phyloP scores from a whole-genome alignment of 1,284 basidiomycete genomes.

The Stereum hirsutum region DNA sequence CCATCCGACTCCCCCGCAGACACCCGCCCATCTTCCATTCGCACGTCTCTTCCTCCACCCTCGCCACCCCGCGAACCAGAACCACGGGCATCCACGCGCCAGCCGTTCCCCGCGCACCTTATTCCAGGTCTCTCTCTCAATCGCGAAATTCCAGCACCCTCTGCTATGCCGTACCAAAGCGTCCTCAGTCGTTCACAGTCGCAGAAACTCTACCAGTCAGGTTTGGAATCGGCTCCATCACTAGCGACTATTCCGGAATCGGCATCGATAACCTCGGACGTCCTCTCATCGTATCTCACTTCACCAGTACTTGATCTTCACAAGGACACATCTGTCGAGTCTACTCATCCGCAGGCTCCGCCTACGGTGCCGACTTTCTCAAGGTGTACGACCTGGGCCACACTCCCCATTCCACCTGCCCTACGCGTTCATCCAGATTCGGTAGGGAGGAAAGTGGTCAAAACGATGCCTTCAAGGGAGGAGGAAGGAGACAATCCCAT shows the following conservation, averaged over 20 bases:
- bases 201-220: neutral
- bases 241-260: too few relatives aligned
- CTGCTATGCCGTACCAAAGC: neutral
- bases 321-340: too few relatives aligned
- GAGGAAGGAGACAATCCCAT: too few relatives aligned
- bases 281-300: constrained; percentile 11
- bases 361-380: too few relatives aligned
- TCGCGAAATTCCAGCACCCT: constrained; percentile 1
- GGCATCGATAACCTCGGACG: constrained; percentile 9
- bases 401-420: too few relatives aligned
- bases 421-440: too few relatives aligned
- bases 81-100: neutral
- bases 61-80: neutral
- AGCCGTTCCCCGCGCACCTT: neutral
- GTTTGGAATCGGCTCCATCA: neutral
- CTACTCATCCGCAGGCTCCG: too few relatives aligned
- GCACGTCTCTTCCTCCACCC: neutral
- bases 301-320: constrained; percentile 4
- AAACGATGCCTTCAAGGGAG: too few relatives aligned
- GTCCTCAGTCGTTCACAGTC: neutral
- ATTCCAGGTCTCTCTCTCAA: neutral
- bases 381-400: too few relatives aligned
- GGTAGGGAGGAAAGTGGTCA: too few relatives aligned
- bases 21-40: neutral
- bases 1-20: neutral